These are phyloP conservation scores for Phytophthora fragariae DNA, from an alignment of 352 stramenopile genomes.

Conservation along the genomic window DNA sequence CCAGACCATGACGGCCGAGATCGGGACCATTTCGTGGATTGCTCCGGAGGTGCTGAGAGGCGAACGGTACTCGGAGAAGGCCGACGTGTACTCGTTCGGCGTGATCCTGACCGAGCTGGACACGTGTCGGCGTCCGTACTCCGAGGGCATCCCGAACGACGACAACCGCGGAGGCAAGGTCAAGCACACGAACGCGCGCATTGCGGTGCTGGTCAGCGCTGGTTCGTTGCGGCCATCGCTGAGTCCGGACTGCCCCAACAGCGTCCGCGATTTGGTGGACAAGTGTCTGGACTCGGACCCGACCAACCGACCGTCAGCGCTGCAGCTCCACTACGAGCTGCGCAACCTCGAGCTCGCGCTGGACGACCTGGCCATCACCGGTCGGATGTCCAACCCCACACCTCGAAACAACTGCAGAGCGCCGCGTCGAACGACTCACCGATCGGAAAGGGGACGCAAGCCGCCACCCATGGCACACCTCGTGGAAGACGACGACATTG, in stretches of 20 bases:
- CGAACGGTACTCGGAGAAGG: constrained; percentile 69
- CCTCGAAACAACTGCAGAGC: constrained; percentile 21
- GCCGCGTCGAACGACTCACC: neutral
- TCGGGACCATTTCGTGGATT: constrained; percentile 70
- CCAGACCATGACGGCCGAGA: constrained; percentile 58
- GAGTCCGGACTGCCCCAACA: constrained; percentile 51
- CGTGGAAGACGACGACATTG: constrained; percentile 38
- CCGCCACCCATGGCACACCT: constrained; percentile 21
- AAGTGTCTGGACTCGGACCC: constrained; percentile 63
- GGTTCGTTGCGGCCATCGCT: constrained; percentile 55
- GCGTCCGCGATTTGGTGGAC: constrained; percentile 49
- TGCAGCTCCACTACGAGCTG: constrained; percentile 78
- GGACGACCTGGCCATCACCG: constrained; percentile 30
- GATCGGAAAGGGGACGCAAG: constrained; percentile 9
- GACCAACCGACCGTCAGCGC: constrained; percentile 53
- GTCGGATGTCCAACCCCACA: constrained; percentile 5
- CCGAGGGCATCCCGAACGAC: constrained; percentile 37
- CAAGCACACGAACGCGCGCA: constrained; percentile 52
- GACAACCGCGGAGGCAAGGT: constrained; percentile 31
- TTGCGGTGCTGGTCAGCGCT: constrained; percentile 65
- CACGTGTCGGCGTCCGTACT: constrained; percentile 51
- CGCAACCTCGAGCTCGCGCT: constrained; percentile 42
- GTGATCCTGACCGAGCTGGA: constrained; percentile 67
- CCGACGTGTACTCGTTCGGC: constrained; percentile 82
- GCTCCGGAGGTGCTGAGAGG: constrained; percentile 74